These are phyloP conservation scores for Leccinellum albellum DNA, from an alignment of 768 basidiomycete species.

Conservation along the genomic window DNA sequence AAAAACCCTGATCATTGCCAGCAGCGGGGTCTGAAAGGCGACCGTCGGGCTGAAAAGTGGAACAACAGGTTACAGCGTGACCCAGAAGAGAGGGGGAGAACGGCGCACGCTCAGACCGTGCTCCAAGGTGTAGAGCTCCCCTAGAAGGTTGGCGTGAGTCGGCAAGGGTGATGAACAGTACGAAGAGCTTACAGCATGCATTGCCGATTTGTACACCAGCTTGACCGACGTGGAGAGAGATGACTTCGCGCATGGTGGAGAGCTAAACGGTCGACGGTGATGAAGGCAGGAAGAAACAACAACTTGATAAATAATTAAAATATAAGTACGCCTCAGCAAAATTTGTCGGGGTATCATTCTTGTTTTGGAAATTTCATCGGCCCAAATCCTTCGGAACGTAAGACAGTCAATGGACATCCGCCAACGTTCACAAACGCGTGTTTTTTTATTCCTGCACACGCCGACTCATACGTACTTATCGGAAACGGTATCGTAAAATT, in stretches of 20 bases:
- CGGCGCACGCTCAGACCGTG: slow-evolving; percentile 87
- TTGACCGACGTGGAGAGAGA: slow-evolving; percentile 95
- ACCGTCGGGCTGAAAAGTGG: slow-evolving; percentile 73
- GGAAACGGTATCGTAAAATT: slow-evolving; percentile 30
- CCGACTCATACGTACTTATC: background rate
- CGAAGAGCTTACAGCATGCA: slow-evolving; percentile 77
- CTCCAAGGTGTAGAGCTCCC: slow-evolving; percentile 98
- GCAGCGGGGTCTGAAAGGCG: slow-evolving; percentile 60
- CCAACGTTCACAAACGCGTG: no score
- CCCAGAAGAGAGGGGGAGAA: background rate
- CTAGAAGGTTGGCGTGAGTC: slow-evolving; percentile 37
- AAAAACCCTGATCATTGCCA: slow-evolving; percentile 79
- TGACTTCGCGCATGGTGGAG: slow-evolving; percentile 80
- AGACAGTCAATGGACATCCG: no score
- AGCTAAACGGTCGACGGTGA: slow-evolving; percentile 12
- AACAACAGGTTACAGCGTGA: slow-evolving; percentile 16
- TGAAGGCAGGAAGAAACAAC: slow-evolving; percentile 15
- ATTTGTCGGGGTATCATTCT: slow-evolving; percentile 15
- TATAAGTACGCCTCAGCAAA: slow-evolving; percentile 11
- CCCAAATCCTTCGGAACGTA: background rate
- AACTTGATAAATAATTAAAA: background rate
- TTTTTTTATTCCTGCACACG: background rate
- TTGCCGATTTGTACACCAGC: slow-evolving; percentile 94
- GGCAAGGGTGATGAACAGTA: slow-evolving; percentile 3
- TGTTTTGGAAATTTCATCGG: slow-evolving; percentile 26